A percentile compares a stretch with the other conserved stretches of the same genome.
These are phyloP conservation scores for Trapa incisa DNA, from an alignment of 345 rosid genomes.

Conservation along the genomic window DNA sequence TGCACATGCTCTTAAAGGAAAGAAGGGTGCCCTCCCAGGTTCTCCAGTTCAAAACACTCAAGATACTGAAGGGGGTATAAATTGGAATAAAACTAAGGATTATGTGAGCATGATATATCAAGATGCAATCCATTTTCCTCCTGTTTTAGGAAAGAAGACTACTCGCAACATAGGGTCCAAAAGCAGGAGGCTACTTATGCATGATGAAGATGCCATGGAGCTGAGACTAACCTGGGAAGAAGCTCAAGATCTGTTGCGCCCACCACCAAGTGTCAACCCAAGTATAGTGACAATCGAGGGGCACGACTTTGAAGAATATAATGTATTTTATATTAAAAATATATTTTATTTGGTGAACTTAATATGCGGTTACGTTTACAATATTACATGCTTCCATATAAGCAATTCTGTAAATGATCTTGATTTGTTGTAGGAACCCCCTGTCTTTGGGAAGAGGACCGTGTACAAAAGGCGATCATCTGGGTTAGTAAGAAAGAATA, in stretches of 20 bases:
- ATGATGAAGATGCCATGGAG: constrained; percentile 60
- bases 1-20: constrained; percentile 24
- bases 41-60: constrained; percentile 22
- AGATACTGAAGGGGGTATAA: constrained; percentile 31
- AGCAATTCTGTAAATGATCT: constrained; percentile 4
- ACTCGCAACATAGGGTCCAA: constrained; percentile 65
- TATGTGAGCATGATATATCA: constrained; percentile 26
- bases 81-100: constrained; percentile 35
- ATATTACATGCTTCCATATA: background rate
- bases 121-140: constrained; percentile 22
- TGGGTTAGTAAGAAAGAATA: constrained; percentile 33
- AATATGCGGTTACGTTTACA: background rate
- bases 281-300: constrained; percentile 53
- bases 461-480: constrained; percentile 36
- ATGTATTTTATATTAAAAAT: constrained; percentile 29
- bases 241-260: constrained; percentile 82
- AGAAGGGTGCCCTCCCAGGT: constrained; percentile 22
- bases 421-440: constrained; percentile 57
- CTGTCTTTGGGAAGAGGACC: constrained; percentile 84
- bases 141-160: constrained; percentile 46
- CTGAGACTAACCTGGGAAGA: constrained; percentile 81
- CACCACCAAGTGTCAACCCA: constrained; percentile 51
- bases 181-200: constrained; percentile 58
- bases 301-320: constrained; percentile 81
- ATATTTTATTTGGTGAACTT: background rate